A percentile compares a stretch with the other conserved stretches of the same genome.
phyloP scores from a whole-genome alignment of 176 grass and related monocot genomes.

The Paspalum notatum region DNA sequence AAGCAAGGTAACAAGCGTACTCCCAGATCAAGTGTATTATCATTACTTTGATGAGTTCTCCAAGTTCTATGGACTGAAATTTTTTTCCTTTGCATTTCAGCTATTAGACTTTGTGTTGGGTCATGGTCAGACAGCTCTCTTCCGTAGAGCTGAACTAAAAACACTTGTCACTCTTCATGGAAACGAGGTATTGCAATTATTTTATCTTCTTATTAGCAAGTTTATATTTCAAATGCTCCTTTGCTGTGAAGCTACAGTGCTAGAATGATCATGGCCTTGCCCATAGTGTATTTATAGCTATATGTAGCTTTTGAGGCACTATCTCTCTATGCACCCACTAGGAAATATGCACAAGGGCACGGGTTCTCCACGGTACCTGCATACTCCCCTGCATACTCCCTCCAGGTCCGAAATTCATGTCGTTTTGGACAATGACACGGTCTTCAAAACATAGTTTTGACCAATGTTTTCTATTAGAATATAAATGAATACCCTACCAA shows the following conservation, averaged over 20 bases:
- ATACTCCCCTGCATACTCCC: too few species aligned
- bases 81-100: constrained; percentile 55
- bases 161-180: constrained; percentile 92
- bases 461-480: too few species aligned
- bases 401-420: too few species aligned
- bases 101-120: constrained; percentile 81
- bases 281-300: not conserved
- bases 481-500: too few species aligned
- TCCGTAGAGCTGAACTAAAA: constrained; percentile 93
- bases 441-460: too few species aligned
- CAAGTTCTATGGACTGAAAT: constrained; percentile 10
- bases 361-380: not conserved
- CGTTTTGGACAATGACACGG: too few species aligned
- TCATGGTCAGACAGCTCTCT: constrained; percentile 76
- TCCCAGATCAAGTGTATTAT: constrained; percentile 8
- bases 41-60: not conserved
- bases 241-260: not conserved
- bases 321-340: not conserved
- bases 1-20: constrained; percentile 64
- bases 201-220: constrained; percentile 17
- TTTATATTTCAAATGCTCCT: not conserved
- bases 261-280: not conserved
- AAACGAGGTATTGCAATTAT: constrained; percentile 68
- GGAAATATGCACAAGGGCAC: constrained; percentile 6
- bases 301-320: not conserved